Conservation (phyloP, 768 basidiomycete genomes). For the Leccinum uliginosum region DNA sequence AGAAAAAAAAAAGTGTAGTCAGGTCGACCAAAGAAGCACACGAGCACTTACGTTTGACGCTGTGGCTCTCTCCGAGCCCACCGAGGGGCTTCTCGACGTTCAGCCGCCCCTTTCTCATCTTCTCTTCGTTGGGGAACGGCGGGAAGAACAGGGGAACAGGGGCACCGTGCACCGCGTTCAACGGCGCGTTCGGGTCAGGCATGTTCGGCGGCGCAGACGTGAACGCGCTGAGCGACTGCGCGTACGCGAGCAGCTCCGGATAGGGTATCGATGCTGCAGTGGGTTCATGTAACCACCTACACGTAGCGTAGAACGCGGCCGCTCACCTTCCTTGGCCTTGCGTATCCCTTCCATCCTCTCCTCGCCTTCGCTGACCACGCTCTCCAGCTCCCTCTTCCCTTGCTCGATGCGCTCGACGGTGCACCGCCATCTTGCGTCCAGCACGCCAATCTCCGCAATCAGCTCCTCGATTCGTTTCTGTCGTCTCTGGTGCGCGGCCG, state of each 20-base stretch:
- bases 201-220: constrained; percentile 88
- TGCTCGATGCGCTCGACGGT: constrained; percentile 62
- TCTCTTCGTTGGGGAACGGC: constrained; percentile 88
- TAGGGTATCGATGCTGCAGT: constrained; percentile 70
- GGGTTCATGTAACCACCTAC: neutral
- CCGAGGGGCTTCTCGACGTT: constrained; percentile 80
- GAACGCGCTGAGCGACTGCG: constrained; percentile 79
- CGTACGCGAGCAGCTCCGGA: constrained; percentile 78
- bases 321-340: constrained; percentile 64
- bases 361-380: constrained; percentile 71
- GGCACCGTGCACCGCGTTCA: constrained; percentile 46
- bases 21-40: constrained; percentile 1
- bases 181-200: constrained; percentile 52
- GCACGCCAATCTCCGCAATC: constrained; percentile 62
- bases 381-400: constrained; percentile 66
- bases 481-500: constrained; percentile 69
- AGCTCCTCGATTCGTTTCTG: constrained; percentile 71
- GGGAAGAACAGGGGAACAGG: constrained; percentile 82
- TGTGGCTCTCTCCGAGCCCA: constrained; percentile 74
- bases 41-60: constrained; percentile 60
- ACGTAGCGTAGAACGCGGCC: neutral
- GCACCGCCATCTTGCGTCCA: constrained; percentile 65
- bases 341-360: constrained; percentile 65
- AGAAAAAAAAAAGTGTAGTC: constrained; percentile 1
- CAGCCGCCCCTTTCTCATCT: constrained; percentile 79